Evolutionary conservation across 139 green algal genomes (phyloP), one percentile per base, ranked within the genome.

Genomic region (Medakamo hakoo): DNA sequence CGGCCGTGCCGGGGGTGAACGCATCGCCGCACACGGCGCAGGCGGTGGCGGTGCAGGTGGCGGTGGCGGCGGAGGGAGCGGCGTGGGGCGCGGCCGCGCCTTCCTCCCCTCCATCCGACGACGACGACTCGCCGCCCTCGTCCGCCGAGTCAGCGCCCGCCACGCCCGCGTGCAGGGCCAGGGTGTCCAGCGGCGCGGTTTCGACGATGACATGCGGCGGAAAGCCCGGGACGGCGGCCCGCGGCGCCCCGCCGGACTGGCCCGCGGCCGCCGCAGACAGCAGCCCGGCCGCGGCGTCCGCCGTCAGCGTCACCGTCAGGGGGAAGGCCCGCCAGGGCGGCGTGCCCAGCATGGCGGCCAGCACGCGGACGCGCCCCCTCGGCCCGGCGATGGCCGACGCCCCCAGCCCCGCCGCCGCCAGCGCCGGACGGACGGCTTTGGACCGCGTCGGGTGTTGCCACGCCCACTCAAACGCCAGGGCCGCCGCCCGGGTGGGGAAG

Each of bases 401-500:
- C 5, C 73, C 75, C 24, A 92, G 63, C n/a, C 66, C 27, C 5
- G 52, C 31, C 0, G 68, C 78, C 20, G 78, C 59, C 2, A 25
- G 67, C n/a, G n/a, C n/a, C n/a, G n/a, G n/a, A 14, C 78, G 64
- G 9, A 81, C 81, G 18, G 76, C 80, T 29, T 78, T 68, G 28
- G 68, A 84, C 27, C 70, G 78, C 18, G 67, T 49, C 1, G 90
- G 90, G 74, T 97, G 85, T 77, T 97, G 90, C 88, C 88, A 96
- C 2, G 90, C 90, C 89, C 90, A 97, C 68, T 97, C 90, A 80
- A 97, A 97, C 73, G 96, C 88, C 66, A 97, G 78, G 2, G 90
- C 90, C 25, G 84, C 73, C 4, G 80, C 71, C 77, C 90, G 73
- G 20, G 73, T 88, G 58, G 82, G 73, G 57, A 95, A 95, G 27